Evolutionary conservation across 768 basidiomycete genomes (phyloP).

Genomic region (Calocybe indica): DNA sequence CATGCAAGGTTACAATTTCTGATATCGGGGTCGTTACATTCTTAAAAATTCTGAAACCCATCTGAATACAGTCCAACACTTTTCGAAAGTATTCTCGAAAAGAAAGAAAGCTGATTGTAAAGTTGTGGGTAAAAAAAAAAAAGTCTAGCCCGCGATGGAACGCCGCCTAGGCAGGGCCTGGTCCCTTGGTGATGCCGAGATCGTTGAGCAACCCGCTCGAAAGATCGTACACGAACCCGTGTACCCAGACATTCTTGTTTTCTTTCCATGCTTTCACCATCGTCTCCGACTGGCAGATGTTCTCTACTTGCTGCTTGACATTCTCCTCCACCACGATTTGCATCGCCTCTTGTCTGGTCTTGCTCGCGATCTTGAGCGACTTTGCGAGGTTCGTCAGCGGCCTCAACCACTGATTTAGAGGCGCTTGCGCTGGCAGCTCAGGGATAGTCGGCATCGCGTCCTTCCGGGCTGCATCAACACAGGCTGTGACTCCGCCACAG

Average conservation of each 20-base stretch:
- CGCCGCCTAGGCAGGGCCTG: conserved; percentile 5
- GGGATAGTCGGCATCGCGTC: conserved; percentile 27
- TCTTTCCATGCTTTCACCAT: conserved; percentile 44
- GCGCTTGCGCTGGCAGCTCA: conserved; percentile 29
- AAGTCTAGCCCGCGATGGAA: no score
- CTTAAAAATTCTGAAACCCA: no score
- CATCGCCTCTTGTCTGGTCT: conserved; percentile 31
- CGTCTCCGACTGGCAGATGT: conserved; percentile 38
- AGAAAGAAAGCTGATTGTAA: no score
- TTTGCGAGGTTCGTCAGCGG: conserved; percentile 55
- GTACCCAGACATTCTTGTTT: conserved; percentile 47
- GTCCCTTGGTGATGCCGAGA: conserved; percentile 41
- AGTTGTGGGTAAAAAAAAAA: no score
- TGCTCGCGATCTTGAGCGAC: conserved; percentile 35
- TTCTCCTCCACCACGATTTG: conserved; percentile 52
- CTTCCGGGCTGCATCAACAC: conserved; percentile 37
- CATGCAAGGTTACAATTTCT: no score
- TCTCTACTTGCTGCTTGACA: conserved; percentile 49
- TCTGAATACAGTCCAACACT: no score
- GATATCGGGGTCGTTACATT: no score
- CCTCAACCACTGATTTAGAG: conserved; percentile 67
- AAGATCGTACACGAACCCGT: conserved; percentile 72
- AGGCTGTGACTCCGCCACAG: conserved; percentile 73
- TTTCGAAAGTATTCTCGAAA: no score
- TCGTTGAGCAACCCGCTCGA: conserved; percentile 53